A percentile compares a stretch with the other conserved stretches of the same genome.
Conservation (phyloP, 441 rosid species). For the Euphorbia corollata region DNA sequence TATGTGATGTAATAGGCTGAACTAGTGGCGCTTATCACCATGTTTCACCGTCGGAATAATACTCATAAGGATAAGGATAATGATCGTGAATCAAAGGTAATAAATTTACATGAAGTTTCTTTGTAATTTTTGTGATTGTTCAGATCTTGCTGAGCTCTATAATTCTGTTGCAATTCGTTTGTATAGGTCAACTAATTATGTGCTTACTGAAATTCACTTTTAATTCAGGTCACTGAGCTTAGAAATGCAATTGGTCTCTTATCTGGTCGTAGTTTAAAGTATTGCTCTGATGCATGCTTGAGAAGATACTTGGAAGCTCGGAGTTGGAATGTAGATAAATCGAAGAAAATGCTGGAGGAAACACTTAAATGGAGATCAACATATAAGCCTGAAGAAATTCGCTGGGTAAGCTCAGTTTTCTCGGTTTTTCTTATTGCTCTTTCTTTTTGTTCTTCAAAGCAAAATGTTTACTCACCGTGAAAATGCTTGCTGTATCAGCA, state of each 20-base stretch:
- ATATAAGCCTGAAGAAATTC: slow-evolving; percentile 78
- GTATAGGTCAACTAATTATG: neutral
- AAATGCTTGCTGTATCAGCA: slow-evolving; percentile 32
- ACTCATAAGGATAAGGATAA: slow-evolving; percentile 42
- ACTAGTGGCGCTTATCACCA: slow-evolving; percentile 23
- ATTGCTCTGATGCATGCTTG: slow-evolving; percentile 68
- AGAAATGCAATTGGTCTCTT: slow-evolving; percentile 50
- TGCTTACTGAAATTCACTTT: neutral
- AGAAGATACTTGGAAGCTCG: slow-evolving; percentile 88
- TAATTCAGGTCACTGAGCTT: slow-evolving; percentile 55
- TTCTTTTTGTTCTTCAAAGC: slow-evolving; percentile 3
- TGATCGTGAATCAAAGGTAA: slow-evolving; percentile 64
- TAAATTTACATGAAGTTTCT: slow-evolving; percentile 1
- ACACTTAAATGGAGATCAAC: slow-evolving; percentile 73
- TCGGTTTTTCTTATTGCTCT: neutral
- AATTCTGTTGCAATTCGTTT: neutral
- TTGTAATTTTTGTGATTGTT: neutral
- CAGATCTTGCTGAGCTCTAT: neutral
- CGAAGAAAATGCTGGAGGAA: slow-evolving; percentile 82
- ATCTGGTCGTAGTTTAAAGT: slow-evolving; percentile 42
- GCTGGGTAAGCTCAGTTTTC: slow-evolving; percentile 48
- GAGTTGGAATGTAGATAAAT: slow-evolving; percentile 66
- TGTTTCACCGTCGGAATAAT: slow-evolving; percentile 58
- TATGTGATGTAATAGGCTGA: slow-evolving; percentile 16
- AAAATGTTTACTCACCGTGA: slow-evolving; percentile 14